Base-by-base conservation (phyloP, 306 rosid species). In the Datisca glomerata region DNA sequence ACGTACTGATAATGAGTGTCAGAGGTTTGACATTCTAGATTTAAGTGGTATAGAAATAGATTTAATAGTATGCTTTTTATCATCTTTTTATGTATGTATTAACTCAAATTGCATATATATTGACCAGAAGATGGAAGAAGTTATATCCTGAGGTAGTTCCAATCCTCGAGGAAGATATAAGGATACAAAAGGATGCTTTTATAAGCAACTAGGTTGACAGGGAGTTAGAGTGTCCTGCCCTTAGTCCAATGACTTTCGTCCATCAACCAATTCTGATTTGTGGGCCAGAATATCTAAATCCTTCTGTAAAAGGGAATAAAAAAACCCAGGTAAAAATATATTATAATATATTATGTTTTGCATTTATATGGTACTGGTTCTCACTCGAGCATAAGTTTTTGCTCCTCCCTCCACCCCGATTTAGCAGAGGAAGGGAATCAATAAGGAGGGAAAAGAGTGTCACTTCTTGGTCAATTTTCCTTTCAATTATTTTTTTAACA, bases 1-100 rank as follows among this genome's bases (percentile, higher is more conserved):
- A 37, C 95, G 98, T 21, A 83, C 93, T 42, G 98, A 89, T 73
- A 70, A 73, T 59, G 91, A 80, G 50, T 89, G 98, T 67, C 71
- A 91, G 45, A 89, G 92, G 98, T 89, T 74, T 11, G 13, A 34
- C n/a, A n/a, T n/a, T n/a, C n/a, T n/a, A n/a, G n/a, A n/a, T n/a
- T n/a, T n/a, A n/a, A n/a, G n/a, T n/a, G n/a, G 18, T 47, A 22
- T 54, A 47, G 12, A 17, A 34, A n/a, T n/a, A n/a, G n/a, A n/a
- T n/a, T n/a, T n/a, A n/a, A n/a, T n/a, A n/a, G n/a, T n/a, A n/a
- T n/a, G n/a, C n/a, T n/a, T n/a, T n/a, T n/a, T n/a, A n/a, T n/a
- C n/a, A n/a, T n/a, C n/a, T n/a, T n/a, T n/a, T n/a, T n/a, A n/a
- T n/a, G n/a, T n/a, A n/a, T n/a, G n/a, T n/a, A n/a, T n/a, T n/a